Base-by-base conservation (phyloP, 805 yeast genomes). In the Schizosaccharomyces osmophilus region DNA sequence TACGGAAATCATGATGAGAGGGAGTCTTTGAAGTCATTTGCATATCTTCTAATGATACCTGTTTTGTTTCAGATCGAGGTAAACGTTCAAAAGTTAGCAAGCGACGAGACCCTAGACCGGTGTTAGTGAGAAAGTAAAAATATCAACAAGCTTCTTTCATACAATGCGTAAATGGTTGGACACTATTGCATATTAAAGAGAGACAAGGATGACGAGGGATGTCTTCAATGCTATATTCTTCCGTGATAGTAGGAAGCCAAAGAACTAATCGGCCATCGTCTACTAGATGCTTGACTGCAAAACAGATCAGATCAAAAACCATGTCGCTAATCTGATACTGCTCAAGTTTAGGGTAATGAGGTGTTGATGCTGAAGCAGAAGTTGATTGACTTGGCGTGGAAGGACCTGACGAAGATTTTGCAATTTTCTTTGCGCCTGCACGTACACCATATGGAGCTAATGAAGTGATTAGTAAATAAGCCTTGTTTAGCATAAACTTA, bases 171-270 rank as follows among this genome's bases (percentile, higher is more conserved):
- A 93, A 93, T 65, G 82, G 86, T 70, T 93, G 98, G 48, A 84
- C 90, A 64, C 94, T 76, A 63, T 82, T 81, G 65, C 84, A 82
- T 59, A 83, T 73, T 66, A 88, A 74, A 67, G 85, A 84, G 63
- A 93, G 71, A 55, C 78, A 79, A 64, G 79, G 76, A 71, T 93
- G 96, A 66, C 80, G 82, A 4, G 97, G 97, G 31, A 89, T 81
- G 61, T 78, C 74, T 58, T 85, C 80, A 62, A 77, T 79, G 3
- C 80, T 76, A 64, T 79, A 81, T 65, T 85, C 94, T 67, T 86
- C 95, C 69, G 89, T 88, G 0, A 96, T 95, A 0, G 95, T 84
- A 0, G 98, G 98, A 93, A 89, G 87, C 98, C 98, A 93, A 71
- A 88, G 89, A 32, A 93, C 86, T 43, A 93, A 75, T 64, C 97